Evolutionary conservation across 139 green algal genomes (phyloP), one percentile per base, ranked within the genome.

Genomic region (Tetraselmis chui): DNA sequence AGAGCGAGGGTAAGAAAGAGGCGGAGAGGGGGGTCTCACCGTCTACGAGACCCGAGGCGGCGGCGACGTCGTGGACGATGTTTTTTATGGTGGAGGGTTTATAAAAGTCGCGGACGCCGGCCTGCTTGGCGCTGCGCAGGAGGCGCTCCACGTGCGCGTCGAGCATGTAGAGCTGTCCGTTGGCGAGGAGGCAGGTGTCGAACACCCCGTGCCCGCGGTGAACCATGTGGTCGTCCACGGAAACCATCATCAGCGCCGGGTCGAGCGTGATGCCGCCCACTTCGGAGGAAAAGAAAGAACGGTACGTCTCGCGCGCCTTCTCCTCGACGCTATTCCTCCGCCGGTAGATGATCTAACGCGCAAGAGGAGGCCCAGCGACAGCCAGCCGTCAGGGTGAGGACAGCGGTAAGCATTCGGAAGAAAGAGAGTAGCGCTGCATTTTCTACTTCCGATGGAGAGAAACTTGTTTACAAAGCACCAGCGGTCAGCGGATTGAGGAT

Each of bases 221-320:
- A 22, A 96, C 85, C 87, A 98, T 92, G 84, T 97, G 93, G 84
- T 99, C 96, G 84, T 98, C 94, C 24, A 97, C 81, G 77, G 90
- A 86, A 29, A 97, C 77, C 1, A 94, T 75, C 90, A 97, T 95
- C 25, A 93, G 82, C 2, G 84, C 87, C 0, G 94, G 92, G 29
- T 98, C 88, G 0, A 88, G 95, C 0, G 93, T 84, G 30, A 98
- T 96, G 80, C 93, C 94, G 29, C 91, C 90, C n/a, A 95, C 79
- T 76, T 94, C 90, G 58, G 81, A 92, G 30, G 87, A 93, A 86
- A 92, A 98, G 83, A 98, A 96, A 25, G 94, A 82, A 1, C 79
- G 81, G 79, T 88, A 92, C 59, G 89, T 59, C 28, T 83, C 27
- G 24, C 2, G 2, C 2, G 59, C 80, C 32, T 86, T 76, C 0